phyloP scores from a whole-genome alignment of 768 basidiomycete species.

The Psilocybe subaeruginosa region DNA sequence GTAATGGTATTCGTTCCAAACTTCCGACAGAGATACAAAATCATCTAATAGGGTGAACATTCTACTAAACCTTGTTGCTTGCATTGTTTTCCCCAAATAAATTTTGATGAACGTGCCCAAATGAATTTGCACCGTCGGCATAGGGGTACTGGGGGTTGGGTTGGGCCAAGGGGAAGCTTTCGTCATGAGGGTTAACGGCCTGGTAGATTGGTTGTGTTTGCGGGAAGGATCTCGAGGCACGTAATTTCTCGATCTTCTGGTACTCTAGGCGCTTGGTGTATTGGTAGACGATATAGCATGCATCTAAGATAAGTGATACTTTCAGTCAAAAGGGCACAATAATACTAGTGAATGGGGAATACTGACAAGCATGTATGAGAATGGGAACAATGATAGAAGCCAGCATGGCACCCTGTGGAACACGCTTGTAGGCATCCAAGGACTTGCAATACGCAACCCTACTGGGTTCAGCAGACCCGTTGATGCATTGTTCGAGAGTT shows the following conservation, averaged over 20 bases:
- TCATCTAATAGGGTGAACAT: no score
- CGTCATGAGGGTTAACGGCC: constrained; percentile 30
- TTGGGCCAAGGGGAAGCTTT: constrained; percentile 30
- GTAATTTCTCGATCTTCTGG: constrained; percentile 28
- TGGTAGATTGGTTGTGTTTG: constrained; percentile 25
- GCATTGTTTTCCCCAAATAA: constrained; percentile 11
- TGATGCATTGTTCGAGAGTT: constrained; percentile 31
- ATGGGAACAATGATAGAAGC: constrained; percentile 38
- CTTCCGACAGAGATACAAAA: no score
- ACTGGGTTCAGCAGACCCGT: constrained; percentile 24
- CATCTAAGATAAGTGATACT: constrained; percentile 29
- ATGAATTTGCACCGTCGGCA: constrained; percentile 30
- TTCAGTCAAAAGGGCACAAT: not conserved
- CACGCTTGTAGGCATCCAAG: constrained; percentile 25
- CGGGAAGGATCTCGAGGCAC: constrained; percentile 21
- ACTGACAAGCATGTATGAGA: constrained; percentile 41
- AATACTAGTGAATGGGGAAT: not conserved
- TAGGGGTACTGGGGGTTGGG: constrained; percentile 34
- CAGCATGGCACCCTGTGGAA: constrained; percentile 32
- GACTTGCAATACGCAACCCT: constrained; percentile 33
- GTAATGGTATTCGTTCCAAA: no score
- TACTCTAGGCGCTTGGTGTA: constrained; percentile 36
- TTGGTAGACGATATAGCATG: constrained; percentile 38
- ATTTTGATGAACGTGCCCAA: constrained; percentile 22
- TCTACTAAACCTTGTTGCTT: constrained; percentile 12